A percentile compares a stretch with the other conserved stretches of the same genome.
phyloP scores from a whole-genome alignment of 2,329 filamentous ascomycete species.

The Beauveria scarabaeidicola region DNA sequence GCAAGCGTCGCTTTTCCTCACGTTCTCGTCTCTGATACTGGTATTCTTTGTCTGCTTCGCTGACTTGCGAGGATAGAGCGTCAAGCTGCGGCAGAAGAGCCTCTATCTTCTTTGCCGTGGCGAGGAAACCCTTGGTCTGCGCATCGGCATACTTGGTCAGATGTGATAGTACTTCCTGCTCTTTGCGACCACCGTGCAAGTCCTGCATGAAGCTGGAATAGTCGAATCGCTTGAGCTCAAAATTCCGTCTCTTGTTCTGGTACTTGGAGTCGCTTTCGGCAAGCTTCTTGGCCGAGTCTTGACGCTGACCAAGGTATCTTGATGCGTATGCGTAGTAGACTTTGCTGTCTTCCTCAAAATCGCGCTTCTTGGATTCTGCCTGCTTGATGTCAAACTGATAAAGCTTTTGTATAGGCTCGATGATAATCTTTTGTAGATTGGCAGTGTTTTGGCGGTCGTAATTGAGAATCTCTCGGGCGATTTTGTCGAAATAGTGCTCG shows the following conservation, averaged over 20 bases:
- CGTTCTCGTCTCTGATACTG: slow-evolving; percentile 91
- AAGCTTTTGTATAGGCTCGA: slow-evolving; percentile 84
- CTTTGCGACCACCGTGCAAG: slow-evolving; percentile 95
- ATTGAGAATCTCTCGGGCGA: slow-evolving; percentile 76
- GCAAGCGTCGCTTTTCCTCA: slow-evolving; percentile 81
- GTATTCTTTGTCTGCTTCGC: slow-evolving; percentile 90
- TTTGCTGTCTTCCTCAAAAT: slow-evolving; percentile 97
- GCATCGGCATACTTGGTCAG: slow-evolving; percentile 89
- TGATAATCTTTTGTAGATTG: slow-evolving; percentile 86
- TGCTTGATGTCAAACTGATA: slow-evolving; percentile 97
- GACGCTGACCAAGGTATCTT: slow-evolving; percentile 89
- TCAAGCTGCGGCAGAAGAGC: slow-evolving; percentile 81
- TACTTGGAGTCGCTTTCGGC: slow-evolving; percentile 94
- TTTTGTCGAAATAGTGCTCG: slow-evolving; percentile 97
- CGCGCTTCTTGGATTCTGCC: slow-evolving; percentile 90
- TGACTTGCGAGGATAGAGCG: slow-evolving; percentile 80
- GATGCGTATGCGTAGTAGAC: slow-evolving; percentile 96
- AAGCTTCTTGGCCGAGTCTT: slow-evolving; percentile 93
- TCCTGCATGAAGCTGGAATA: slow-evolving; percentile 99
- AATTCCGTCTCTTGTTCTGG: slow-evolving; percentile 84
- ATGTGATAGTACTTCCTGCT: slow-evolving; percentile 92
- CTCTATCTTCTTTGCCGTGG: slow-evolving; percentile 80
- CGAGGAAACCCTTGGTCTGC: slow-evolving; percentile 75
- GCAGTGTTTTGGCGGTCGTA: slow-evolving; percentile 80
- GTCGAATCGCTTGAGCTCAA: slow-evolving; percentile 95